Evolutionary conservation across 176 grass and related monocot species (phyloP), one percentile per base, ranked within the genome.

Genomic region (Oryza glaberrima): DNA sequence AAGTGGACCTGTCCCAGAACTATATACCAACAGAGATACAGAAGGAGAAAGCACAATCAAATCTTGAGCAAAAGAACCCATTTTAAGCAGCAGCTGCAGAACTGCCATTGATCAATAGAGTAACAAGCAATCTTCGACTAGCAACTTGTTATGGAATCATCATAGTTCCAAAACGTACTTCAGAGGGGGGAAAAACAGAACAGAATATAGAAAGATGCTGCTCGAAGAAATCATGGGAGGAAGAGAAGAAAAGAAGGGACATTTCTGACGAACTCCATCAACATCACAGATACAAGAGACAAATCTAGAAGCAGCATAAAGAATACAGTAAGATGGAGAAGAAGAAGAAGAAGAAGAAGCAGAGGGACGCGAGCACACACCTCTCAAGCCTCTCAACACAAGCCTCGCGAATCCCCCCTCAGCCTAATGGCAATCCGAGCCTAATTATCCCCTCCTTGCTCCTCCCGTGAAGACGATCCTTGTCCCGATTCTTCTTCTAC

Each of bases 391-490:
- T 1, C 51, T 56, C 51, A 32, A 48, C 9, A 12, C 8, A 49
- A 67, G 72, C 23, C 1, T 16, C 48, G 1, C 16, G 63, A 85
- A 48, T 67, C 30, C 30, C 71, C 64, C 35, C 32, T 43, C 56
- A 73, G 54, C 58, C 56, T 8, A 61, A 61, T 17, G 56, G 41
- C 26, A 20, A 65, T 54, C 49, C 49, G 26, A 71, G 38, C 2
- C 20, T 10, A 43, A 28, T 40, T 40, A 40, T 17, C 58, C 46
- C 45, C 12, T 32, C 14, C 45, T 63, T 15, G 11, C 65, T 70
- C 71, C 32, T 58, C 32, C 70, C 16, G 70, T 74, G 77, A 22
- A 34, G 66, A 67, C 43, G 82, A 11, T 85, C 71, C 52, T 22
- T 77, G 20, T 77, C 16, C 10, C 14, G 60, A 41, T 63, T 61